A percentile compares a stretch with the other conserved stretches of the same genome.
Evolutionary conservation across 2,329 filamentous ascomycete genomes (phyloP).

Genomic region (Talaromyces islandicus): DNA sequence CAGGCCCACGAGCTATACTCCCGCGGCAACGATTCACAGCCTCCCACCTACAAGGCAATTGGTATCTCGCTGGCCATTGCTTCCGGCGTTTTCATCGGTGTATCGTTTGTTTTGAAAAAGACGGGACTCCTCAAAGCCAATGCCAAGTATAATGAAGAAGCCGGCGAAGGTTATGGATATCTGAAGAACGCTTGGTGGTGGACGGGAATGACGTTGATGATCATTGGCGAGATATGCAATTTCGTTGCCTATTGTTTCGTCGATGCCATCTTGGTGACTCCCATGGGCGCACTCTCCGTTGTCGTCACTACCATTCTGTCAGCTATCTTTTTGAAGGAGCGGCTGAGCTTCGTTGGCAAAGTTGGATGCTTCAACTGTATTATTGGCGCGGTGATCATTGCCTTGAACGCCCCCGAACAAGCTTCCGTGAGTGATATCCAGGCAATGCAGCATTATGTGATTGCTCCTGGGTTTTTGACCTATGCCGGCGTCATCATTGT

Average conservation of each 20-base stretch:
- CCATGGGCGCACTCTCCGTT: conserved; percentile 82
- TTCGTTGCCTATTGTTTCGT: conserved; percentile 96
- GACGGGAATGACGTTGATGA: conserved; percentile 94
- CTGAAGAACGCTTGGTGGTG: conserved; percentile 95
- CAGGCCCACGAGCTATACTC: conserved; percentile 40
- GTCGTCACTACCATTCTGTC: conserved; percentile 88
- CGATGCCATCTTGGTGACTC: conserved; percentile 91
- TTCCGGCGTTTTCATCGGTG: conserved; percentile 87
- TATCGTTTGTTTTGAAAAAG: conserved; percentile 95
- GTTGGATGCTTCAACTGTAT: conserved; percentile 95
- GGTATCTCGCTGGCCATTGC: conserved; percentile 80
- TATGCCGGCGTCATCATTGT: conserved; percentile 80
- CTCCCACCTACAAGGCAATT: conserved; percentile 70
- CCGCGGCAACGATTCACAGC: conserved; percentile 38
- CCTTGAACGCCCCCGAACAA: conserved; percentile 82
- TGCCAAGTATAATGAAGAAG: conserved; percentile 91
- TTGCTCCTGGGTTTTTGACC: conserved; percentile 76
- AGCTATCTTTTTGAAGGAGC: conserved; percentile 91
- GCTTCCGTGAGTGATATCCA: conserved; percentile 83
- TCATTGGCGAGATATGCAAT: conserved; percentile 92
- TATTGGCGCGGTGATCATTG: conserved; percentile 85
- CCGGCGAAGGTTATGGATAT: conserved; percentile 94
- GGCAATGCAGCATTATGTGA: conserved; percentile 83
- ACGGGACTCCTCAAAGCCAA: conserved; percentile 85
- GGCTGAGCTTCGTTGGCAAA: conserved; percentile 91